Evolutionary conservation across 2,329 filamentous ascomycete genomes (phyloP).

Genomic region (Diplocarpon rosae): DNA sequence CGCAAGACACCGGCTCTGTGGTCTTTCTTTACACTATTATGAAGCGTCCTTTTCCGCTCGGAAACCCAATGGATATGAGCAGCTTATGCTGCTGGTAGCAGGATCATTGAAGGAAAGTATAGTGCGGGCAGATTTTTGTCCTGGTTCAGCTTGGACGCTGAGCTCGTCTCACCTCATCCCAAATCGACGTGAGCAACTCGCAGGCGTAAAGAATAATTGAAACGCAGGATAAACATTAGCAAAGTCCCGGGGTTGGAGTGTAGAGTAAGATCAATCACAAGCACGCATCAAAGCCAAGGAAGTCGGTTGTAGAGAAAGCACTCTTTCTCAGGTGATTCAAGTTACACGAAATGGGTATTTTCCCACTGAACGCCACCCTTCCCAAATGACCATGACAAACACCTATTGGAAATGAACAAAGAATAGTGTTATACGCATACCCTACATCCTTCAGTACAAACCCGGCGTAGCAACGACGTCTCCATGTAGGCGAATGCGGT

Average conservation of each 20-base stretch:
- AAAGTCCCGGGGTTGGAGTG: not conserved
- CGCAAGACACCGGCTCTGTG: too few relatives aligned
- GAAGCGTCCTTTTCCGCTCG: too few relatives aligned
- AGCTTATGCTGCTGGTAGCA: too few relatives aligned
- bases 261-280: not conserved
- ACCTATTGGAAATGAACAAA: not conserved
- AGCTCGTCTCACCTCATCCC: too few relatives aligned
- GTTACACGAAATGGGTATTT: conserved; percentile 5
- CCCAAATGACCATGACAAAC: not conserved
- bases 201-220: too few relatives aligned
- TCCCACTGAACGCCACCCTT: conserved; percentile 1
- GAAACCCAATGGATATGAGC: too few relatives aligned
- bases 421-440: not conserved
- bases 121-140: too few relatives aligned
- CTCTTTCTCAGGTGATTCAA: not conserved
- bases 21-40: too few relatives aligned
- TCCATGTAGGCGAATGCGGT: conserved; percentile 49
- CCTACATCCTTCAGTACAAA: not conserved
- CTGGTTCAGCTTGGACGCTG: too few relatives aligned
- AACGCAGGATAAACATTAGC: too few relatives aligned
- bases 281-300: not conserved
- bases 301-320: not conserved
- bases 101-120: too few relatives aligned
- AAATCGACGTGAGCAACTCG: too few relatives aligned
- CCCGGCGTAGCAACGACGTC: conserved; percentile 6